phyloP scores from a whole-genome alignment of 352 stramenopile species.

The Globisporangium spiculum region DNA sequence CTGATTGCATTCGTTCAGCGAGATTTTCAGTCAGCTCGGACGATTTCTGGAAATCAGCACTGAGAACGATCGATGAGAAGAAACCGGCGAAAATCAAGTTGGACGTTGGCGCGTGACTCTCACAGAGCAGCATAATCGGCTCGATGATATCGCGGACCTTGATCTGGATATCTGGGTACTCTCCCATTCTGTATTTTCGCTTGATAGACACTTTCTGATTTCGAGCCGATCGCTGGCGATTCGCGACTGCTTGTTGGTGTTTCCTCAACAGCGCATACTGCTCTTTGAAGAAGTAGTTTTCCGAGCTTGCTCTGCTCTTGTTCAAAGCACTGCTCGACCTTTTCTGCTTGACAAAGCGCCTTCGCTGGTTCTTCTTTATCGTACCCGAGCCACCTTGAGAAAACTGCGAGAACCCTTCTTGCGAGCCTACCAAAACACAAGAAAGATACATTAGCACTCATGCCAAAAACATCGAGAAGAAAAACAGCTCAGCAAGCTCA shows the following conservation, averaged over 20 bases:
- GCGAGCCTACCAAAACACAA: conserved; percentile 1
- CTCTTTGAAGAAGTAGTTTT: conserved; percentile 64
- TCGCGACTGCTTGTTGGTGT: conserved; percentile 47
- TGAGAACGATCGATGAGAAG: conserved; percentile 44
- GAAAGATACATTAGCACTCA: not conserved
- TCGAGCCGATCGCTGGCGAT: conserved; percentile 42
- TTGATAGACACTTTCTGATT: conserved; percentile 59
- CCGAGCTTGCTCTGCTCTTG: conserved; percentile 4
- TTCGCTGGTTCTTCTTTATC: not conserved
- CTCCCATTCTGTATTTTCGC: conserved; percentile 62
- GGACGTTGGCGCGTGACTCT: conserved; percentile 43
- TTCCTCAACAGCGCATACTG: conserved; percentile 53
- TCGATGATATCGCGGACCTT: conserved; percentile 59
- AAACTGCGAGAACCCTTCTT: conserved; percentile 8
- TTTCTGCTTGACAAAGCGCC: conserved; percentile 32
- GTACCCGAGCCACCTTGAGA: not conserved
- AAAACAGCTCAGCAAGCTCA: not conserved
- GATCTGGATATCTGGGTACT: conserved; percentile 84
- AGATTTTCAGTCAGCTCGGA: not conserved
- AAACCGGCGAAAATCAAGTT: conserved; percentile 39
- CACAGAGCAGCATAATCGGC: conserved; percentile 62
- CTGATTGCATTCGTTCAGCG: conserved; percentile 6
- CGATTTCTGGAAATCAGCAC: conserved; percentile 25
- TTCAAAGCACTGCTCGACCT: not conserved
- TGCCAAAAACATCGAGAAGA: not conserved